These are phyloP conservation scores for Nicotiana sylvestris DNA, from an alignment of 257 asterid species.

Conservation along the genomic window DNA sequence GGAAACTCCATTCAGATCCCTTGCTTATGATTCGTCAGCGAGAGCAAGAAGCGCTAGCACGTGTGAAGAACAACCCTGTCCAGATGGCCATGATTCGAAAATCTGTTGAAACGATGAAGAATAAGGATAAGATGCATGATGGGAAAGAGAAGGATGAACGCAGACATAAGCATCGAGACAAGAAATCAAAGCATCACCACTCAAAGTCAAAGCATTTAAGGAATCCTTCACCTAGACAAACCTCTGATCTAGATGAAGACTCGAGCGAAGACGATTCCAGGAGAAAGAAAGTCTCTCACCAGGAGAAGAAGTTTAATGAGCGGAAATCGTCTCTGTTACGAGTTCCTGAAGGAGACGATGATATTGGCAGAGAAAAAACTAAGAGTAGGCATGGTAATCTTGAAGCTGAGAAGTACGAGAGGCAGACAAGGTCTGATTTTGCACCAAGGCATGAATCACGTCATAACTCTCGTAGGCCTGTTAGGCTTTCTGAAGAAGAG, in stretches of 20 bases:
- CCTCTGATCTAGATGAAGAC: conserved; percentile 49
- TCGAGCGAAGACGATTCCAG: conserved; percentile 25
- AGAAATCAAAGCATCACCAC: conserved; percentile 5
- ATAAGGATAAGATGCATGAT: conserved; percentile 27
- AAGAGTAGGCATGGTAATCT: conserved; percentile 13
- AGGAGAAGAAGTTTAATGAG: conserved; percentile 26
- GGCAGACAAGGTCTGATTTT: conserved; percentile 27
- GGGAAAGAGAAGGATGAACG: conserved; percentile 40
- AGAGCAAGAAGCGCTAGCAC: conserved; percentile 96
- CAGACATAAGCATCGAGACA: conserved; percentile 23
- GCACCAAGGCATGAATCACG: conserved; percentile 35
- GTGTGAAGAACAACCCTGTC: conserved; percentile 84
- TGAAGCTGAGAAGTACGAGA: conserved; percentile 25
- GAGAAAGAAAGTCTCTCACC: conserved; percentile 31
- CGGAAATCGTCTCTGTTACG: background rate
- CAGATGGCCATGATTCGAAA: conserved; percentile 97
- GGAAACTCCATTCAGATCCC: conserved; percentile 95
- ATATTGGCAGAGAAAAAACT: conserved; percentile 6
- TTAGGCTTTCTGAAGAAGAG: conserved; percentile 83
- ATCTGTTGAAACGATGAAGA: conserved; percentile 70
- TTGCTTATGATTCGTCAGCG: conserved; percentile 86
- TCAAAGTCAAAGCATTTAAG: conserved; percentile 33
- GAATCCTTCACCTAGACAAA: conserved; percentile 42
- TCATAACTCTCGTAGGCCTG: conserved; percentile 37
- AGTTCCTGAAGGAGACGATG: background rate